A percentile compares a stretch with the other conserved stretches of the same genome.
These are phyloP conservation scores for Cutaneotrichosporon cyanovorans DNA, from an alignment of 1,284 basidiomycete genomes.

Conservation along the genomic window DNA sequence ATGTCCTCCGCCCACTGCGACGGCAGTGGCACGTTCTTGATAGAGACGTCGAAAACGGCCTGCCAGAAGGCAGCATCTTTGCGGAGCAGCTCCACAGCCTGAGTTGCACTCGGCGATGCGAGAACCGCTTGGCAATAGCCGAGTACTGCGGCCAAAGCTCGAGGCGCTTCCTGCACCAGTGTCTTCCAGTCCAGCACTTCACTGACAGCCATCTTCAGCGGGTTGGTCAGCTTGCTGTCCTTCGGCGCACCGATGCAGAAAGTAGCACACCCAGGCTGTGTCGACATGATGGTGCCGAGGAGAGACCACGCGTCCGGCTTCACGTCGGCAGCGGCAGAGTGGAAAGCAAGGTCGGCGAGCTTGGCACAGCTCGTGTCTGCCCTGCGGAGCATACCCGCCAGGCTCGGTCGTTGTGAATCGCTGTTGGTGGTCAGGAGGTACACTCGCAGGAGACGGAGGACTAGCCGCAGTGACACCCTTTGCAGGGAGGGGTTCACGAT, in stretches of 20 bases:
- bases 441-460: constrained; percentile 25
- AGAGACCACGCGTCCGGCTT: constrained; percentile 75
- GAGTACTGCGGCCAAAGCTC: constrained; percentile 65
- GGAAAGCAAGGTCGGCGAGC: constrained; percentile 17
- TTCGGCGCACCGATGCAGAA: constrained; percentile 64
- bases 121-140: constrained; percentile 66
- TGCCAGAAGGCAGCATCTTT: constrained; percentile 32
- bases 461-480: constrained; percentile 16
- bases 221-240: constrained; percentile 39
- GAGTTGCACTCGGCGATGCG: constrained; percentile 22
- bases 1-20: constrained; percentile 33
- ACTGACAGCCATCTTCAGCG: constrained; percentile 52
- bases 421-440: constrained; percentile 26
- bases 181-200: constrained; percentile 56
- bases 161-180: constrained; percentile 66
- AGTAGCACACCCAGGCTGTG: constrained; percentile 77
- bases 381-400: constrained; percentile 35
- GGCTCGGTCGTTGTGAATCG: constrained; percentile 26
- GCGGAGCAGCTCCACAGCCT: constrained; percentile 20
- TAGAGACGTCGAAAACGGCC: constrained; percentile 29
- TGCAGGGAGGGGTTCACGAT: constrained; percentile 21
- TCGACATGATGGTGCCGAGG: constrained; percentile 70
- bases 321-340: constrained; percentile 41
- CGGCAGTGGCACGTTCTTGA: constrained; percentile 28
- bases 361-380: constrained; percentile 22